Percentiles rank a stretch among this genome's conserved stretches.
Evolutionary conservation across 2,329 filamentous ascomycete species (phyloP).

Genomic region (Colletotrichum kahawae): DNA sequence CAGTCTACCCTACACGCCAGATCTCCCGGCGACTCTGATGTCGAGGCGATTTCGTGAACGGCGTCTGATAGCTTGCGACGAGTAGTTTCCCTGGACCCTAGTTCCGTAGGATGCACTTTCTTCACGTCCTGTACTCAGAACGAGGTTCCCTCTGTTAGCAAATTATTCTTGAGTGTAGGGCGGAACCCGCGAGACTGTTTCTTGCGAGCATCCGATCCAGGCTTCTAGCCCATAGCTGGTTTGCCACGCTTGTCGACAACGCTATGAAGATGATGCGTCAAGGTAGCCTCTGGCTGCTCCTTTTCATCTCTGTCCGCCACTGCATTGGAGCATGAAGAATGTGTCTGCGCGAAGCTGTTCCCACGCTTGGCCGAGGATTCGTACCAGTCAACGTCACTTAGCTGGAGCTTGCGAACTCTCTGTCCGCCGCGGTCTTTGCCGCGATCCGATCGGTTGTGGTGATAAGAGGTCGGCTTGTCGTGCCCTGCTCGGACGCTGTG

Average conservation of each 20-base stretch:
- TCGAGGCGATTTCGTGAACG: not conserved
- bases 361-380: constrained; percentile 25
- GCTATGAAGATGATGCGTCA: not conserved
- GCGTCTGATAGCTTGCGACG: not conserved
- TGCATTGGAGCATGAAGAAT: not conserved
- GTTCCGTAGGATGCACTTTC: not conserved
- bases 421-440: constrained; percentile 74
- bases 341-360: not conserved
- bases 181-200: not conserved
- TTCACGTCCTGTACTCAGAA: constrained; percentile 17
- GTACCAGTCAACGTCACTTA: constrained; percentile 98
- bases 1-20: not conserved
- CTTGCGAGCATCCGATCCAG: not conserved
- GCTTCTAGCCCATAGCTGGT: not conserved
- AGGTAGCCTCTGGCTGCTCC: not conserved
- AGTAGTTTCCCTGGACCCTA: not conserved
- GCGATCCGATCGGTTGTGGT: constrained; percentile 61
- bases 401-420: constrained; percentile 86
- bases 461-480: constrained; percentile 55
- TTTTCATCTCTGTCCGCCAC: not conserved
- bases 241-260: not conserved
- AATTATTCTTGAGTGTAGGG: not conserved
- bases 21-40: not conserved
- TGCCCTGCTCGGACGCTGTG: constrained; percentile 50
- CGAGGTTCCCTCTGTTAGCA: constrained; percentile 3